Base-by-base conservation (phyloP, 2,329 filamentous ascomycete genomes). In the Hymenoscyphus linearis region DNA sequence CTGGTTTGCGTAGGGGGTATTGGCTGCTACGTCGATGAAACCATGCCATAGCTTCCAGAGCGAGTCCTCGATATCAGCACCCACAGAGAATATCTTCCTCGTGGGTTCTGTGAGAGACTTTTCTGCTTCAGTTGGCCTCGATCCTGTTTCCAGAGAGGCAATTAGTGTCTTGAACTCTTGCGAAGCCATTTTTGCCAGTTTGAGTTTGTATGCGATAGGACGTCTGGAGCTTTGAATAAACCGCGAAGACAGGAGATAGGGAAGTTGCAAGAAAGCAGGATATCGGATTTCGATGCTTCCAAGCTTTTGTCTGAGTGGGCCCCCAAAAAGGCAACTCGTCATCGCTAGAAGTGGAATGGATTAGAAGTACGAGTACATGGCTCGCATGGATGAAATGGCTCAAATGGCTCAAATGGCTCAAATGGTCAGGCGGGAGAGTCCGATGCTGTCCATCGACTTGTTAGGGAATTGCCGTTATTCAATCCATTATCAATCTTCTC, bases 1-100 rank as follows among this genome's bases (percentile, higher is more conserved):
- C 58, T 73, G 71, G 6, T 63, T 58, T 16, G 65, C 60, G 13
- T 62, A 61, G 2, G 65, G n/a, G 3, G 67, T 70, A 27, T 63
- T 34, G 9, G 58, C 66, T n/a, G 64, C 70, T 2, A 67, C 54
- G 7, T 67, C 60, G 14, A 73, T 67, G 26, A 74, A 22, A 26
- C 55, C 58, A 6, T 63, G 60, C 62, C 65, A 72, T 4, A 62
- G 37, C 1, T 67, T 52, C 64, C 65, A 69, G n/a, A 73, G 40
- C n/a, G 22, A 13, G 9, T 34, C 26, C 50, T 50, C 53, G 16
- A 50, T 44, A 27, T 34, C 18, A 22, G n/a, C 40, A 16, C 40
- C 58, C 22, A 9, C 27, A 2, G 35, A 26, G 18, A 60, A 52
- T 5, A 37, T 22, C 25, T 60, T 16, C 12, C 27, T 54, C 12